phyloP scores from a whole-genome alignment of 768 basidiomycete genomes.

The Fistulinella prunicolor region DNA sequence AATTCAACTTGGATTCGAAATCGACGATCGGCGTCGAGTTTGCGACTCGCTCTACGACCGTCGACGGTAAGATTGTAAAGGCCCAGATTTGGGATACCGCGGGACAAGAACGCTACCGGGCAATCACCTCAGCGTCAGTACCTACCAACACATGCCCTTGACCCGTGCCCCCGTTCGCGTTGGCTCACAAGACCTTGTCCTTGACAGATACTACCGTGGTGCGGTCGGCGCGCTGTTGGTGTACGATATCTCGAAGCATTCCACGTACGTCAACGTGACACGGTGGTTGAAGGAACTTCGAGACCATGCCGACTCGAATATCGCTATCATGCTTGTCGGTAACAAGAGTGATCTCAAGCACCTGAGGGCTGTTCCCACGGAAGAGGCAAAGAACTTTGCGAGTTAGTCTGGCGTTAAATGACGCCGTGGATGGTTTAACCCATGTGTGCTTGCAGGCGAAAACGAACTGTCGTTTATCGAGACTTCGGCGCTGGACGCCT shows the following conservation, averaged over 20 bases:
- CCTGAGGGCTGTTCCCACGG: slow-evolving; percentile 91
- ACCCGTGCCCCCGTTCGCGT: not conserved
- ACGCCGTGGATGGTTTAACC: not conserved
- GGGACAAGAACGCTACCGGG: slow-evolving; percentile 96
- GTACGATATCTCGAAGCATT: slow-evolving; percentile 92
- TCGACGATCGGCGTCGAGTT: slow-evolving; percentile 99
- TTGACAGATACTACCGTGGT: slow-evolving; percentile 88
- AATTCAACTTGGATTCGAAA: slow-evolving; percentile 99
- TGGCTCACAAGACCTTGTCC: slow-evolving; percentile 1
- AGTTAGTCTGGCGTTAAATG: slow-evolving; percentile 46
- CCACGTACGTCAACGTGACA: slow-evolving; percentile 90
- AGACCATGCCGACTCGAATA: slow-evolving; percentile 91
- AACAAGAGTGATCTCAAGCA: slow-evolving; percentile 99
- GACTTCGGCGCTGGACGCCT: slow-evolving; percentile 99
- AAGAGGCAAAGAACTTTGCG: slow-evolving; percentile 92
- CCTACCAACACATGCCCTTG: not conserved
- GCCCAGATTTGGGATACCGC: slow-evolving; percentile 99
- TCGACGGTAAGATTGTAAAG: slow-evolving; percentile 97
- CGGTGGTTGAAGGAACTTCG: slow-evolving; percentile 97
- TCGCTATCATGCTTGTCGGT: slow-evolving; percentile 94
- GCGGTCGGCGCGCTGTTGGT: slow-evolving; percentile 91
- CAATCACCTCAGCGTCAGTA: slow-evolving; percentile 91
- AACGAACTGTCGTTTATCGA: slow-evolving; percentile 94
- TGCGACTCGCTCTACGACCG: slow-evolving; percentile 90
- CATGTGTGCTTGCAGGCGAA: slow-evolving; percentile 54